Evolutionary conservation across 352 stramenopile genomes (phyloP).

Genomic region (Pythium dissimile): DNA sequence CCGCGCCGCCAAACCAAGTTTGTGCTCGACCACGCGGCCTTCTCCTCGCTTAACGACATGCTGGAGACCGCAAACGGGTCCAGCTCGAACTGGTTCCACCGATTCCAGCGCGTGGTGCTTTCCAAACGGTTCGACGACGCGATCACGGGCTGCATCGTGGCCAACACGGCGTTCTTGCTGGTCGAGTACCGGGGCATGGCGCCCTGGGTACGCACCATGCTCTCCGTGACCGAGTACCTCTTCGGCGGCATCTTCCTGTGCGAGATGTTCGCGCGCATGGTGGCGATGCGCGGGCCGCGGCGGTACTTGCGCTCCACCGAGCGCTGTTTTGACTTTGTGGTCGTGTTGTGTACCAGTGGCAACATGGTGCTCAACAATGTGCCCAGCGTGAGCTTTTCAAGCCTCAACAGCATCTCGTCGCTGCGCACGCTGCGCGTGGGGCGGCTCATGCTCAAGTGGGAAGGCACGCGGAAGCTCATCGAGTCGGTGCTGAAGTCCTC

Average conservation of each 20-base stretch:
- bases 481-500: constrained; percentile 76
- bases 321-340: constrained; percentile 66
- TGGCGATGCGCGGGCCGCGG: constrained; percentile 47
- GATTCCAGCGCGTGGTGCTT: constrained; percentile 46
- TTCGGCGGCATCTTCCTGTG: constrained; percentile 57
- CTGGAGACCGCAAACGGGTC: neutral
- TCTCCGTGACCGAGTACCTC: constrained; percentile 66
- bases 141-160: constrained; percentile 62
- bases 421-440: constrained; percentile 68
- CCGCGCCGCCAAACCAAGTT: constrained; percentile 15
- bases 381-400: constrained; percentile 40
- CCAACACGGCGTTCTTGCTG: constrained; percentile 66
- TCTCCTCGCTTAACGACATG: constrained; percentile 14
- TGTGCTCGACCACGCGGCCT: constrained; percentile 7
- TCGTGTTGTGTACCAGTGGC: constrained; percentile 59
- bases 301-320: constrained; percentile 57
- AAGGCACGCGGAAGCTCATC: constrained; percentile 74
- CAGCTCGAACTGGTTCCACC: neutral
- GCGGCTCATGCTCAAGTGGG: constrained; percentile 78
- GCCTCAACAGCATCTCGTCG: constrained; percentile 63
- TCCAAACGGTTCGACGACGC: constrained; percentile 73
- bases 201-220: constrained; percentile 22
- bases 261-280: constrained; percentile 63
- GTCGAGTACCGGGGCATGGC: constrained; percentile 67
- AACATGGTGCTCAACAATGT: constrained; percentile 77